phyloP scores from a whole-genome alignment of 495 filamentous ascomycete genomes.

The Talaromyces liani region DNA sequence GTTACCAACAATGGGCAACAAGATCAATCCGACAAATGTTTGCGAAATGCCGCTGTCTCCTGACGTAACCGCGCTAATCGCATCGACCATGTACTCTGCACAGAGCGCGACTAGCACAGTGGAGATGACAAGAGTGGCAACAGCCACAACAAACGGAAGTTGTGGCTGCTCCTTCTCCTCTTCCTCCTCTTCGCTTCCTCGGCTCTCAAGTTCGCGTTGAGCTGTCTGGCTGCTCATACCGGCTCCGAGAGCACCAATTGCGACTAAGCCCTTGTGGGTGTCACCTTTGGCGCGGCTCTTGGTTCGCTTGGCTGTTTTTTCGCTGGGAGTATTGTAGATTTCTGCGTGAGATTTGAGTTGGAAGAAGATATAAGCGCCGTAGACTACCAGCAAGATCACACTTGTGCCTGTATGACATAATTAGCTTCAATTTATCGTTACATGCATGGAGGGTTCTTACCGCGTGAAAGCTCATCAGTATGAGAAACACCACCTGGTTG shows the following conservation, averaged over 20 bases:
- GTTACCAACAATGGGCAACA: slow-evolving; percentile 85
- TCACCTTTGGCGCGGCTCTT: slow-evolving; percentile 46
- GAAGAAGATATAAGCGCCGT: slow-evolving; percentile 71
- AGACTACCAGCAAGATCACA: slow-evolving; percentile 69
- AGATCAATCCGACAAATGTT: slow-evolving; percentile 78
- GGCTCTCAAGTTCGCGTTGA: slow-evolving; percentile 38
- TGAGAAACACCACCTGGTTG: slow-evolving; percentile 3
- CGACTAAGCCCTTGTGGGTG: slow-evolving; percentile 50
- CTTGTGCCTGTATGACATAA: slow-evolving; percentile 45
- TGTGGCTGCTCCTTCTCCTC: slow-evolving; percentile 62
- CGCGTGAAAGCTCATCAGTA: slow-evolving; percentile 23
- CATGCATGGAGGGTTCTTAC: slow-evolving; percentile 16
- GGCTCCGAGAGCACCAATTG: slow-evolving; percentile 48
- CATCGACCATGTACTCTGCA: slow-evolving; percentile 79
- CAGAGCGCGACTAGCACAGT: slow-evolving; percentile 82
- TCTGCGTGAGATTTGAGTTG: slow-evolving; percentile 69
- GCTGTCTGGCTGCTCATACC: slow-evolving; percentile 31
- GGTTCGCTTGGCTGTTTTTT: slow-evolving; percentile 54
- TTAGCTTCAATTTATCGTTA: not conserved
- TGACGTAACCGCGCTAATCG: slow-evolving; percentile 63
- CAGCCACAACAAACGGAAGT: slow-evolving; percentile 59
- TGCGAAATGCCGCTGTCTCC: slow-evolving; percentile 46
- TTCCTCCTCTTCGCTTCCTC: slow-evolving; percentile 30
- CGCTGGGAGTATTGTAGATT: slow-evolving; percentile 65
- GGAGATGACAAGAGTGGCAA: slow-evolving; percentile 59